phyloP scores from a whole-genome alignment of 2,329 filamentous ascomycete genomes.

The Colletotrichum tofieldiae region DNA sequence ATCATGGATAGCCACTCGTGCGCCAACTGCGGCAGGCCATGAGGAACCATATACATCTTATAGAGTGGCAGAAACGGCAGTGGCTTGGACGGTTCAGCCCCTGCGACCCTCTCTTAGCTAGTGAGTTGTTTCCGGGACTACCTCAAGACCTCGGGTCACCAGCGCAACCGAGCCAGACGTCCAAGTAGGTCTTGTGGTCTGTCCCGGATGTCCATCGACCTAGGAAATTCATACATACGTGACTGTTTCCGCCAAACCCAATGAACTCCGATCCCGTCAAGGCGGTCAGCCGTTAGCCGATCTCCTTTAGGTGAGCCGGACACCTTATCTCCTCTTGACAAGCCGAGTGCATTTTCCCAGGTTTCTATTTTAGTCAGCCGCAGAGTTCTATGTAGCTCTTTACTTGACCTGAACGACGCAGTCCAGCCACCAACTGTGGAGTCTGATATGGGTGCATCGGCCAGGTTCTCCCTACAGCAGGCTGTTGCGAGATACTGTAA shows the following conservation, averaged over 20 bases:
- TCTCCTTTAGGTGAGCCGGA: no score
- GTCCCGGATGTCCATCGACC: neutral
- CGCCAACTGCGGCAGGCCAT: neutral
- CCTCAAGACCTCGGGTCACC: neutral
- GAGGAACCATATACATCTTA: neutral
- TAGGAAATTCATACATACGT: neutral
- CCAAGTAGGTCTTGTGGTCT: no score
- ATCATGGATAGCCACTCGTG: neutral
- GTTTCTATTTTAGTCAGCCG: neutral
- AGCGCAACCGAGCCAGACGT: neutral
- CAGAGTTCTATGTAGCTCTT: neutral
- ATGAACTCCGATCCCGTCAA: neutral
- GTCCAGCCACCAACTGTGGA: neutral
- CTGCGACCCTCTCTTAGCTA: neutral
- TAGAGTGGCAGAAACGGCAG: neutral
- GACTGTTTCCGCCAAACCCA: neutral
- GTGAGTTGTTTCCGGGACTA: neutral
- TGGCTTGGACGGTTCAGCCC: neutral
- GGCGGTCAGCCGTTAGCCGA: neutral
- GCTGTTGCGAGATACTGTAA: neutral
- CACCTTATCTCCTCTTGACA: neutral
- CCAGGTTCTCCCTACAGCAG: neutral
- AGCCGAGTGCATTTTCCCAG: neutral
- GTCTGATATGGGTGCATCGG: no score
- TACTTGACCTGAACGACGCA: neutral